These are phyloP conservation scores for Moesziomyces parantarcticus DNA, from an alignment of 1,284 basidiomycete genomes.

Conservation along the genomic window DNA sequence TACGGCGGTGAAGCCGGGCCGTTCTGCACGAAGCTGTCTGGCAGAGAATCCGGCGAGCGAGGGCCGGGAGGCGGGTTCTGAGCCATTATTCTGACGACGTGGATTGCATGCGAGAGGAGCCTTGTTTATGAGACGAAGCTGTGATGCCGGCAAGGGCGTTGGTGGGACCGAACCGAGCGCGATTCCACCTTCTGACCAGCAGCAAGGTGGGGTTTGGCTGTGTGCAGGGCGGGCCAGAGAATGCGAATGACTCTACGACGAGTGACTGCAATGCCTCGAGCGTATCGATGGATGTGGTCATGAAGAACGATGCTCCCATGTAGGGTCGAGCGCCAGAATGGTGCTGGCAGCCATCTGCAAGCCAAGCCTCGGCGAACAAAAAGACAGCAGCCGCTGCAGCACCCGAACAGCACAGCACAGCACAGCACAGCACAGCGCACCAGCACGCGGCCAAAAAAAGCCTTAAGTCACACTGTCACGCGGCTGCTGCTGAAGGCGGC, in stretches of 20 bases:
- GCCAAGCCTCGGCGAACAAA: constrained; percentile 1
- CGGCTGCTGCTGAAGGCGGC: not conserved
- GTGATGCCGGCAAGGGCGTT: not conserved
- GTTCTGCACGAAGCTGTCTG: constrained; percentile 14
- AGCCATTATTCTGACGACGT: not conserved
- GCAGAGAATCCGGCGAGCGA: constrained; percentile 29
- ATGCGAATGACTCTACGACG: not conserved
- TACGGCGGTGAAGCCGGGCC: constrained; percentile 52
- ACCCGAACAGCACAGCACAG: no score
- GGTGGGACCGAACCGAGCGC: not conserved
- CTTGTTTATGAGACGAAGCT: not conserved
- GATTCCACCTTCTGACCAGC: constrained; percentile 14
- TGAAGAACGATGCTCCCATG: not conserved
- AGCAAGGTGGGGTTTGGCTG: not conserved
- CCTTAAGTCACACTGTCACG: not conserved
- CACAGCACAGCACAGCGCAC: no score
- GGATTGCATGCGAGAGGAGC: not conserved
- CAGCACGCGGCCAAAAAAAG: not conserved
- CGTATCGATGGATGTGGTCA: not conserved
- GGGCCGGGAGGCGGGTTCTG: not conserved
- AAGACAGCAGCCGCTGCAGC: no score
- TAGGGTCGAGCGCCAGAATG: not conserved
- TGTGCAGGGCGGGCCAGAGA: not conserved
- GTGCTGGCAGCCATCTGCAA: not conserved
- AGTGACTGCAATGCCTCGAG: not conserved